phyloP scores from a whole-genome alignment of 768 basidiomycete genomes.

The Psilocybe subaeruginosa region DNA sequence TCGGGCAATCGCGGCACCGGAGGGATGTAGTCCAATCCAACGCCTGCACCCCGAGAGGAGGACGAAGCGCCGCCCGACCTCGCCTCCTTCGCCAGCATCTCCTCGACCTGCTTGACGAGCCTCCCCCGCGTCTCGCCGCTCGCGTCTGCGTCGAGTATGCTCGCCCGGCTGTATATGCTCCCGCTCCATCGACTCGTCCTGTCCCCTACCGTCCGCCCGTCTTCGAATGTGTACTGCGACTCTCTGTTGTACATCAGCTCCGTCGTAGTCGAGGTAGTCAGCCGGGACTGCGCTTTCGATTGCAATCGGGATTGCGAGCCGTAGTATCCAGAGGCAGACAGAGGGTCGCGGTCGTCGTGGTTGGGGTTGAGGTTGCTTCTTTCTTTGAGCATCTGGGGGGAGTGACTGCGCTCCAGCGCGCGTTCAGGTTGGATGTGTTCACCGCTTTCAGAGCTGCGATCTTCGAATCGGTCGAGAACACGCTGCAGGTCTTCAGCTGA shows the following conservation, averaged over 20 bases:
- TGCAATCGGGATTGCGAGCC: background rate
- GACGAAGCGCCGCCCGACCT: constrained; percentile 8
- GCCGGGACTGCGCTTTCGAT: background rate
- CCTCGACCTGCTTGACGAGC: constrained; percentile 55
- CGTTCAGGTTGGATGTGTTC: constrained; percentile 15
- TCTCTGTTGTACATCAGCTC: background rate
- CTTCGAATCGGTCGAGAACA: constrained; percentile 43
- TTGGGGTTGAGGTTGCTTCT: background rate
- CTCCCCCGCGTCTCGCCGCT: constrained; percentile 48
- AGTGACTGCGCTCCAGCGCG: constrained; percentile 33
- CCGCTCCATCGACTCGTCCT: constrained; percentile 46
- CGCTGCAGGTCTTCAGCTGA: constrained; percentile 35
- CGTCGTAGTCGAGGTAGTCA: background rate
- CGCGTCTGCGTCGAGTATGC: constrained; percentile 55
- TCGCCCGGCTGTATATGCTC: constrained; percentile 52
- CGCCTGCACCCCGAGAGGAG: background rate
- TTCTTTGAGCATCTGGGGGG: constrained; percentile 22
- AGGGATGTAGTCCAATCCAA: constrained; percentile 29
- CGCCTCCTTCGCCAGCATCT: constrained; percentile 44
- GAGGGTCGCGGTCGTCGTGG: background rate
- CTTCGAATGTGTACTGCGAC: background rate
- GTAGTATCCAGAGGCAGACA: background rate
- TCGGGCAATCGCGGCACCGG: constrained; percentile 49
- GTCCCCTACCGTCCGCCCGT: constrained; percentile 27
- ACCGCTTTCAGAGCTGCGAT: constrained; percentile 12